Conservation (phyloP, 768 basidiomycete species). For the Psilocybe tampanensis region DNA sequence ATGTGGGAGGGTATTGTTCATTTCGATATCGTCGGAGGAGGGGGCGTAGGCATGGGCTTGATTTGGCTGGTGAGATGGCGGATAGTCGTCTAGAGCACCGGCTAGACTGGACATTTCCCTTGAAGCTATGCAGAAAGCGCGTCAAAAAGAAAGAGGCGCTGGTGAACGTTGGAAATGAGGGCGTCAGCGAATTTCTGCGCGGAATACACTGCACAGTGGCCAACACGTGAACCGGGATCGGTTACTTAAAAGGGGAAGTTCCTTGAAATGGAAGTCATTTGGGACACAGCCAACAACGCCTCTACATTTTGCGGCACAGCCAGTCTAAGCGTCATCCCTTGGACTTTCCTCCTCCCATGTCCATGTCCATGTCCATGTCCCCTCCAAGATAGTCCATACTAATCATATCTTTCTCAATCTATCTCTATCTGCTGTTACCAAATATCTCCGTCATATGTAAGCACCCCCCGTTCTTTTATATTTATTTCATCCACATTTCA, state of each 20-base stretch:
- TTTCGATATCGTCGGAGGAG: conserved; percentile 41
- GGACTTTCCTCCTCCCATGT: not conserved
- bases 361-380: too few relatives aligned
- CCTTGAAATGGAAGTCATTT: not conserved
- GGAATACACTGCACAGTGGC: conserved; percentile 8
- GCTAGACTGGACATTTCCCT: conserved; percentile 60
- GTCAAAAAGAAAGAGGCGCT: conserved; percentile 2
- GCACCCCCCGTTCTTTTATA: not conserved
- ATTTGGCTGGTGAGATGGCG: conserved; percentile 9
- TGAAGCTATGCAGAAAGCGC: conserved; percentile 17
- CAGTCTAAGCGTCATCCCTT: not conserved
- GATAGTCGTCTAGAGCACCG: conserved; percentile 50
- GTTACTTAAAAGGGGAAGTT: conserved; percentile 1
- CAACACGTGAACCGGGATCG: conserved; percentile 14
- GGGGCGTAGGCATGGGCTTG: conserved; percentile 7
- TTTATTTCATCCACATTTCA: conserved; percentile 1
- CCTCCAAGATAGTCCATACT: not conserved
- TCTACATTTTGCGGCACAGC: too few relatives aligned
- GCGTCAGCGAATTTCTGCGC: conserved; percentile 9
- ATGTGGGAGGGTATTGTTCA: conserved; percentile 32
- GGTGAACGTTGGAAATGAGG: not conserved
- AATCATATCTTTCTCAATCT: not conserved
- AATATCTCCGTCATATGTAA: not conserved
- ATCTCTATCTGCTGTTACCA: not conserved
- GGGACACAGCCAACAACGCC: conserved; percentile 10